A percentile compares a stretch with the other conserved stretches of the same genome.
phyloP scores from a whole-genome alignment of 2,329 filamentous ascomycete species.

The Hypoxylon sp. region DNA sequence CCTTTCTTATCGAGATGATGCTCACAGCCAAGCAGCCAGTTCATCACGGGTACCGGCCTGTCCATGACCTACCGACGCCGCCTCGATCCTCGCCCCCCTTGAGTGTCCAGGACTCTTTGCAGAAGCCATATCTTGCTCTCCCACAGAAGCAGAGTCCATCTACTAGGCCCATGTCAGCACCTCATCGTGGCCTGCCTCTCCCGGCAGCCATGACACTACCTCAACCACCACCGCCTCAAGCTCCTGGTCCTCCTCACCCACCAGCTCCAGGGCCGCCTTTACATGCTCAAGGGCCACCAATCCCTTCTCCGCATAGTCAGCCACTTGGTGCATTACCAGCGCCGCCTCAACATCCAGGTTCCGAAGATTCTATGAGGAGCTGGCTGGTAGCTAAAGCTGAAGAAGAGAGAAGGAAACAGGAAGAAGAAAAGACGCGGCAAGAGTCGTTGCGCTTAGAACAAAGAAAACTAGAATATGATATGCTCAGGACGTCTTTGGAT shows the following conservation, averaged over 20 bases:
- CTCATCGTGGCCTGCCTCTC: slow-evolving; percentile 78
- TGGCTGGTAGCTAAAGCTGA: slow-evolving; percentile 81
- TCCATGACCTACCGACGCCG: slow-evolving; percentile 74
- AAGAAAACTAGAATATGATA: slow-evolving; percentile 79
- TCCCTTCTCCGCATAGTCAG: slow-evolving; percentile 58
- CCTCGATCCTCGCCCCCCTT: slow-evolving; percentile 70
- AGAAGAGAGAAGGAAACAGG: slow-evolving; percentile 80
- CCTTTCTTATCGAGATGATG: slow-evolving; percentile 63
- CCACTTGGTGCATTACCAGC: slow-evolving; percentile 71
- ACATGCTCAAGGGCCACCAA: slow-evolving; percentile 53
- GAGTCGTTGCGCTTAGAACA: slow-evolving; percentile 79
- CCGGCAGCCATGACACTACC: slow-evolving; percentile 76
- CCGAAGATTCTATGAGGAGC: slow-evolving; percentile 78
- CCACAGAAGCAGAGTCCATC: slow-evolving; percentile 64
- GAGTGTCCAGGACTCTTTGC: slow-evolving; percentile 63
- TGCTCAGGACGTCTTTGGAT: slow-evolving; percentile 76
- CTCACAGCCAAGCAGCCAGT: slow-evolving; percentile 73
- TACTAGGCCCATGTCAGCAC: slow-evolving; percentile 75
- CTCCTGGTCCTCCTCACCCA: slow-evolving; percentile 52
- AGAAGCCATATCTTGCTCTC: slow-evolving; percentile 59
- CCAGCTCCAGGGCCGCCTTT: slow-evolving; percentile 50
- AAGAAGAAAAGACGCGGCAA: slow-evolving; percentile 78
- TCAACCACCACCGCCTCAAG: slow-evolving; percentile 53
- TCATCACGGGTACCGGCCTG: slow-evolving; percentile 71
- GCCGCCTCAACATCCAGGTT: slow-evolving; percentile 75